Conservation (phyloP, 2,329 filamentous ascomycete species). For the Venturia effusa region DNA sequence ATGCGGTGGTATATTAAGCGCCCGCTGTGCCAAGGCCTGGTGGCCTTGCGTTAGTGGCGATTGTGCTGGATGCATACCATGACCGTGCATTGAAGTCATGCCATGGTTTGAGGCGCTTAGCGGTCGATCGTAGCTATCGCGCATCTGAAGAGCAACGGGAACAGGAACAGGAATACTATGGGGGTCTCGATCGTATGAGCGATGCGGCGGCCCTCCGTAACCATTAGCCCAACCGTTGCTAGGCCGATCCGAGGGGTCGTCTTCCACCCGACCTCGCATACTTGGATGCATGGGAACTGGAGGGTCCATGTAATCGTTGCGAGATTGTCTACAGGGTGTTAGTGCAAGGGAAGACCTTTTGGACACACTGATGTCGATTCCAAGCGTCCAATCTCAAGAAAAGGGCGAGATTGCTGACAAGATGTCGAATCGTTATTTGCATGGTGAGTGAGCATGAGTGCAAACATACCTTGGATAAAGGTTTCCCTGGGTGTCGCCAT, state of each 20-base stretch:
- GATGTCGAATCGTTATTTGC: too few species aligned
- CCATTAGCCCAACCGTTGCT: slow-evolving; percentile 5
- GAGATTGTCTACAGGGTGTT: not conserved
- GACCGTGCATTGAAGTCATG: slow-evolving; percentile 1
- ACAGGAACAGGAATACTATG: slow-evolving; percentile 6
- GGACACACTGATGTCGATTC: not conserved
- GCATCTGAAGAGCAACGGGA: slow-evolving; percentile 1
- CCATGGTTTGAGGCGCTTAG: slow-evolving; percentile 1
- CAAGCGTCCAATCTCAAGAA: not conserved
- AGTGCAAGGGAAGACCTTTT: not conserved
- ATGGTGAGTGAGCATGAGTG: too few species aligned
- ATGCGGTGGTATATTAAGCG: slow-evolving; percentile 30
- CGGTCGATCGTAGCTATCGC: slow-evolving; percentile 9
- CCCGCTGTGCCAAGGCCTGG: slow-evolving; percentile 44
- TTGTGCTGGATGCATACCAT: slow-evolving; percentile 1
- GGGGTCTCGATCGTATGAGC: not conserved
- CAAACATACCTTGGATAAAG: slow-evolving; percentile 9
- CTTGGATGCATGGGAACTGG: not conserved
- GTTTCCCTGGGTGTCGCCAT: slow-evolving; percentile 16
- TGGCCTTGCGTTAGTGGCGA: slow-evolving; percentile 20
- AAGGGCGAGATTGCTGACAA: too few species aligned
- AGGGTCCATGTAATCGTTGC: slow-evolving; percentile 1
- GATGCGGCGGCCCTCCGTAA: not conserved
- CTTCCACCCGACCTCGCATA: slow-evolving; percentile 4
- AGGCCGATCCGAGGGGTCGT: slow-evolving; percentile 9